Conservation (phyloP, 306 rosid genomes). For the Cicer arietinum region DNA sequence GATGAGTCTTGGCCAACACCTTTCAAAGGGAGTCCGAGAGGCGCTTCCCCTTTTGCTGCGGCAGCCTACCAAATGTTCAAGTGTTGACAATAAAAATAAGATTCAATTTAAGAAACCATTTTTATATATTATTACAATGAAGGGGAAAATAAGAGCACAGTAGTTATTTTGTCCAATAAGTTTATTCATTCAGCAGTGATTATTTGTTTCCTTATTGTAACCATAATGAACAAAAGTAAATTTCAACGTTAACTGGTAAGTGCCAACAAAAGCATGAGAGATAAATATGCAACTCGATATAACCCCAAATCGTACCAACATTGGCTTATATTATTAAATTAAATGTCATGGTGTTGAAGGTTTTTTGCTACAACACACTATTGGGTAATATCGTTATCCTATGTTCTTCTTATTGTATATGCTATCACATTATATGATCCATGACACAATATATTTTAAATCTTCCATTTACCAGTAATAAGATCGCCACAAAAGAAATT, state of each 20-base stretch:
- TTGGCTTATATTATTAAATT: background rate
- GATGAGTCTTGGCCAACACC: constrained; percentile 98
- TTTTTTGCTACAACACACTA: background rate
- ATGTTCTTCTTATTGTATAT: background rate
- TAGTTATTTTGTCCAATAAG: constrained; percentile 17
- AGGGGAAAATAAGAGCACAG: background rate
- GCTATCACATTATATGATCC: constrained; percentile 14
- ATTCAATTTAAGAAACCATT: constrained; percentile 21
- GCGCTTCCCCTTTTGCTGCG: constrained; percentile 99
- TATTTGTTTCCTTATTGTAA: constrained; percentile 15
- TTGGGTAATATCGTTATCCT: background rate
- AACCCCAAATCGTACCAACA: constrained; percentile 24
- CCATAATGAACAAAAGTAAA: background rate
- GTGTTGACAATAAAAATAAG: constrained; percentile 29
- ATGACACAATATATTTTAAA: background rate
- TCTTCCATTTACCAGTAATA: background rate
- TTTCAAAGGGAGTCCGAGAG: constrained; percentile 96
- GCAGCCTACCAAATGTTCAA: constrained; percentile 78
- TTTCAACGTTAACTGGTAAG: background rate
- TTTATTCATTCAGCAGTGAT: constrained; percentile 11
- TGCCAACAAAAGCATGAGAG: constrained; percentile 15
- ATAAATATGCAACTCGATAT: background rate
- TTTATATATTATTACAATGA: background rate
- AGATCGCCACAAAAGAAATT: too few species aligned
- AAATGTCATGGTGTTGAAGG: constrained; percentile 6